Evolutionary conservation across 164 flowering plant genomes (phyloP), one percentile per base, ranked within the genome.

Genomic region (Vitis labrusca): DNA sequence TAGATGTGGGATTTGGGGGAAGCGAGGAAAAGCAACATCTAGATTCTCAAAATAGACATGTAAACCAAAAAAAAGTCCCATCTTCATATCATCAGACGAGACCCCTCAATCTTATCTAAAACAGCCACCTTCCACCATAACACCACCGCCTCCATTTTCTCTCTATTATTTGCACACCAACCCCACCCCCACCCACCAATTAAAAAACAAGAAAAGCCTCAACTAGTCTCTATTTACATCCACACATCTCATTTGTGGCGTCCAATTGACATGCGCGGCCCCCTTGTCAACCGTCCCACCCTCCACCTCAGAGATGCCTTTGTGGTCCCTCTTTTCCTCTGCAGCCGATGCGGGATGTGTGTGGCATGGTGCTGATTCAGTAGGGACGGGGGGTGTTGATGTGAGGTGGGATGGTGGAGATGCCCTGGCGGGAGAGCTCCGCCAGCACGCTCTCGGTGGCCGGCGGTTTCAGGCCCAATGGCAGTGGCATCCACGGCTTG

Each of bases 401-500:
- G 68, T 10, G 72, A 16, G 68, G 84, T 48, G 90, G 92, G 77
- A 88, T 64, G 72, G 61, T 67, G 71, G 83, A 74, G 79, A 89
- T 84, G 69, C 94, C 95, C 77, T 85, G 89, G 54, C 81, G 80
- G 44, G 85, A 83, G 60, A 92, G 94, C 78, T 90, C 97, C 3
- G 79, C 66, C 0, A 92, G 79, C 2, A 92, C 94, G 53, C 82
- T 82, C 0, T 92, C 95, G 0, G 86, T 85, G 10, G 95, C 86
- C 0, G 97, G 97, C 61, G 97, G 86, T 11, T 86, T 90, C 0
- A 92, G 90, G 71, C 97, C 94, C 29, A 90, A 66, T 0, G 97
- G 95, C 52, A 90, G 65, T 0, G 97, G 95, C 59, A 88, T 72
- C 91, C 92, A 86, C 53, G 94, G 95, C 82, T 86, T 89, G 85